A percentile compares a stretch with the other conserved stretches of the same genome.
These are phyloP conservation scores for Penicillium lagena DNA, from an alignment of 495 filamentous ascomycete genomes.

Conservation along the genomic window DNA sequence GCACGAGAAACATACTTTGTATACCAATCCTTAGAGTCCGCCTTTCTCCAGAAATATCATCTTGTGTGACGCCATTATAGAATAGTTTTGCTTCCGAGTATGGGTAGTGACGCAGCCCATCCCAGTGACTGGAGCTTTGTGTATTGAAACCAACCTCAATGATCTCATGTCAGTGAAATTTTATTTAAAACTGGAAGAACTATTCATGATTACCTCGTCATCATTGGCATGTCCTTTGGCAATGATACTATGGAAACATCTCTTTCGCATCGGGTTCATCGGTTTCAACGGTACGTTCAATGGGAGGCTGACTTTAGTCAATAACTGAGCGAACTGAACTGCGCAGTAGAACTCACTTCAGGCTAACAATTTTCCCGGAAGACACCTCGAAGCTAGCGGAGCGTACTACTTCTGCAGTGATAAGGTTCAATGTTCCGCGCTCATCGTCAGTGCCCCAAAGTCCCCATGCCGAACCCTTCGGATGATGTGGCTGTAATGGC, in stretches of 20 bases:
- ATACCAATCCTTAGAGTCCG: slow-evolving; percentile 2
- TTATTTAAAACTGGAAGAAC: not conserved
- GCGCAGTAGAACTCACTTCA: slow-evolving; percentile 9
- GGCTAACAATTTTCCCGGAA: slow-evolving; percentile 22
- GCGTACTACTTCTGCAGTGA: slow-evolving; percentile 29
- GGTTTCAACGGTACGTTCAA: slow-evolving; percentile 7
- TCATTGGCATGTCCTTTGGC: slow-evolving; percentile 9
- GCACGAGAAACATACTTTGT: not conserved
- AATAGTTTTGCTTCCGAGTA: slow-evolving; percentile 24
- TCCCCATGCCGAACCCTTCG: slow-evolving; percentile 40
- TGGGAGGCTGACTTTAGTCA: slow-evolving; percentile 1
- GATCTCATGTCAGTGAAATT: not conserved
- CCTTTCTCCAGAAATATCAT: slow-evolving; percentile 32
- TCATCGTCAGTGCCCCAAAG: slow-evolving; percentile 43
- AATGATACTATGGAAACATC: slow-evolving; percentile 3
- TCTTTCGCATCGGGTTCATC: slow-evolving; percentile 10
- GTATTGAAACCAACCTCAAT: slow-evolving; percentile 36
- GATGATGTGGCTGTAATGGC: slow-evolving; percentile 32
- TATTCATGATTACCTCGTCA: slow-evolving; percentile 3
- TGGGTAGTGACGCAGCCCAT: slow-evolving; percentile 33
- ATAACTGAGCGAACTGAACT: not conserved
- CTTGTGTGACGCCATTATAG: slow-evolving; percentile 49
- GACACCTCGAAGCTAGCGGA: slow-evolving; percentile 38
- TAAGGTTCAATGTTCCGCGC: slow-evolving; percentile 39
- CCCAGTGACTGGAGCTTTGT: slow-evolving; percentile 42